Percentiles rank a stretch among this genome's conserved stretches.
Evolutionary conservation across 2,329 filamentous ascomycete species (phyloP).

Genomic region (Ascochyta rabiei): DNA sequence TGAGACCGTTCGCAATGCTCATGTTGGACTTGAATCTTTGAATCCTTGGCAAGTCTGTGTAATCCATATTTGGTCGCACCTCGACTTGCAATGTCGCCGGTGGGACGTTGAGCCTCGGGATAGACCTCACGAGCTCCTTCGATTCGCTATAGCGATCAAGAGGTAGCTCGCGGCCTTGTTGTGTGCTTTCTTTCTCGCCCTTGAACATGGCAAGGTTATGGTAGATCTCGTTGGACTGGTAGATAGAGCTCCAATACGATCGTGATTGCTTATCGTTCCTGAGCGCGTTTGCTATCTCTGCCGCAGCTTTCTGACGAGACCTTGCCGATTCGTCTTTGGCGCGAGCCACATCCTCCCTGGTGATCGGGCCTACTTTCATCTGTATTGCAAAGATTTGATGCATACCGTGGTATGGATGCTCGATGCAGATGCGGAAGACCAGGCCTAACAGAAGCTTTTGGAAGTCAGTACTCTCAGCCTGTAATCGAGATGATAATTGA

Average conservation of each 20-base stretch:
- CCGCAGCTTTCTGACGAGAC: slow-evolving; percentile 76
- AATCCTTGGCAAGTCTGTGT: slow-evolving; percentile 77
- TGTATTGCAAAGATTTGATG: slow-evolving; percentile 85
- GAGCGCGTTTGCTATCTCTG: slow-evolving; percentile 68
- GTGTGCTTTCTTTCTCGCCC: slow-evolving; percentile 66
- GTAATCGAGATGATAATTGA: slow-evolving; percentile 90
- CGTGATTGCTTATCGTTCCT: slow-evolving; percentile 58
- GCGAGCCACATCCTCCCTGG: slow-evolving; percentile 54
- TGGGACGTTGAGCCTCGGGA: slow-evolving; percentile 73
- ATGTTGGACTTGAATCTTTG: slow-evolving; percentile 74
- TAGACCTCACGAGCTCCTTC: slow-evolving; percentile 64
- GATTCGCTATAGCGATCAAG: slow-evolving; percentile 70
- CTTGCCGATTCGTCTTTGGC: slow-evolving; percentile 75
- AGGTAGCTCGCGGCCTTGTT: slow-evolving; percentile 67
- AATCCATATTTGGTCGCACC: slow-evolving; percentile 74
- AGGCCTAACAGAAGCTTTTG: slow-evolving; percentile 76
- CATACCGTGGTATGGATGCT: slow-evolving; percentile 97
- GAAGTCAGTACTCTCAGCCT: slow-evolving; percentile 72
- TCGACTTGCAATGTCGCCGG: slow-evolving; percentile 88
- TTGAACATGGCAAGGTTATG: slow-evolving; percentile 68
- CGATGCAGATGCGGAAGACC: slow-evolving; percentile 81
- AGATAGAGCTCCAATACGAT: slow-evolving; percentile 72
- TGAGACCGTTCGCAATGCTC: slow-evolving; percentile 86
- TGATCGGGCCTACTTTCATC: slow-evolving; percentile 62
- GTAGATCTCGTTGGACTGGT: slow-evolving; percentile 73